Evolutionary conservation across 306 rosid species (phyloP).

Genomic region (Notholithocarpus densiflorus): DNA sequence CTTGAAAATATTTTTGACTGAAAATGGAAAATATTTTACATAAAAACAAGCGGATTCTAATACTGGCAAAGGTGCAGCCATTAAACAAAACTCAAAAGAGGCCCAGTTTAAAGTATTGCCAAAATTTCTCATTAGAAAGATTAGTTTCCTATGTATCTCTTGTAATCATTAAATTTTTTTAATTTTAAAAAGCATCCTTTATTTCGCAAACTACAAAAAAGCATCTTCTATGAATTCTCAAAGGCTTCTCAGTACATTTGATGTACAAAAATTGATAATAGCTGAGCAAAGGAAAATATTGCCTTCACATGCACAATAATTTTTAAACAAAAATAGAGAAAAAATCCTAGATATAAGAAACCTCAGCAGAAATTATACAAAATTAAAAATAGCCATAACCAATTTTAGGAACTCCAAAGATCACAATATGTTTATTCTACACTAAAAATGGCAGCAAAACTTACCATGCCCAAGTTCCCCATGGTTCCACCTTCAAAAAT

Average conservation of each 20-base stretch:
- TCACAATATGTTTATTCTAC: not conserved
- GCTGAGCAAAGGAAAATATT: not conserved
- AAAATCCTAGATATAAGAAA: not conserved
- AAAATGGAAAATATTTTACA: too few relatives aligned
- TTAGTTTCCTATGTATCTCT: not conserved
- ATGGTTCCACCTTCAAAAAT: slow-evolving; percentile 90
- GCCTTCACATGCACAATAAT: not conserved
- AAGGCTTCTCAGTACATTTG: not conserved
- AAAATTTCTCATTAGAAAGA: not conserved
- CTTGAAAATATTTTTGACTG: too few relatives aligned
- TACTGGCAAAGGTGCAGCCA: not conserved
- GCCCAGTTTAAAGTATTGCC: not conserved
- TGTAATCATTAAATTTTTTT: not conserved
- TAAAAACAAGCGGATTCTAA: too few relatives aligned
- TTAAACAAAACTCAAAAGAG: not conserved
- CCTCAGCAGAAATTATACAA: not conserved
- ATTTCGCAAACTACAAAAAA: not conserved
- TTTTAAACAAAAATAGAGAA: not conserved
- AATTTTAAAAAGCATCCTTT: not conserved
- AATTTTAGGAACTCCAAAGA: not conserved
- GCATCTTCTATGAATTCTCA: not conserved
- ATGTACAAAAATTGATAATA: not conserved
- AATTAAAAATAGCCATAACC: not conserved
- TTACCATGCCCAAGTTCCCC: slow-evolving; percentile 99
- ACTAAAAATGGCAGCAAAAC: slow-evolving; percentile 12